Evolutionary conservation across 768 basidiomycete genomes (phyloP).

Genomic region (Trametes coccinea): DNA sequence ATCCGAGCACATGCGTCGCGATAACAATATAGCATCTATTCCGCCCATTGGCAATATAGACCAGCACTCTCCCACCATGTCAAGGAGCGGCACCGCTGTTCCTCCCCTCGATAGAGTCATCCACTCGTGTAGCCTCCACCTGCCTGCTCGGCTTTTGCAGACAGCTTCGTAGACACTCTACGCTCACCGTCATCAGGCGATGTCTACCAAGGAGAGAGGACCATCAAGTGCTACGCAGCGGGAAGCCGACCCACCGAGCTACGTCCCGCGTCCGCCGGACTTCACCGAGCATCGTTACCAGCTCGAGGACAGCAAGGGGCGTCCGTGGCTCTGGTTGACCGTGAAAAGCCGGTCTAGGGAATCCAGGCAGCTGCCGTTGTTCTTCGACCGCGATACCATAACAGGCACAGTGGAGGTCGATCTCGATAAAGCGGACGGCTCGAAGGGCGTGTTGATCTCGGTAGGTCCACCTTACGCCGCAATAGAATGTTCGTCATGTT

Average conservation of each 20-base stretch:
- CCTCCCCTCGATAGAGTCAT: too few species aligned
- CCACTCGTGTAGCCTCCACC: too few species aligned
- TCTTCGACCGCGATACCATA: conserved; percentile 49
- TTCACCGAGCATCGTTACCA: conserved; percentile 39
- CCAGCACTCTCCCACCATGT: too few species aligned
- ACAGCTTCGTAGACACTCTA: too few species aligned
- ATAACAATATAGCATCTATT: too few species aligned
- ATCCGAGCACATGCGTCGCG: too few species aligned
- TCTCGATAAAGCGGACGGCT: conserved; percentile 47
- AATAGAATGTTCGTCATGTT: background rate
- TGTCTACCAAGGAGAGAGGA: background rate
- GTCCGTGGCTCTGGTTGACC: conserved; percentile 49
- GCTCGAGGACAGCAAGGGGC: conserved; percentile 45
- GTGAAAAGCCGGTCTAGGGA: conserved; percentile 45
- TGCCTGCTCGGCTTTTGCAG: too few species aligned
- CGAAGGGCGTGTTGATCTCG: conserved; percentile 49
- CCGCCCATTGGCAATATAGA: too few species aligned
- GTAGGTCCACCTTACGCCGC: conserved; percentile 34
- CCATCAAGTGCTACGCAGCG: background rate
- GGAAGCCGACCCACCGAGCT: conserved; percentile 11
- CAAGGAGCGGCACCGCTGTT: too few species aligned
- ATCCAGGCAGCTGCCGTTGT: conserved; percentile 44
- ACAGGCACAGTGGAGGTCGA: conserved; percentile 53
- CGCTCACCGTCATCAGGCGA: background rate
- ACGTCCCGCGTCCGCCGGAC: conserved; percentile 17